A percentile compares a stretch with the other conserved stretches of the same genome.
phyloP scores from a whole-genome alignment of 495 filamentous ascomycete genomes.

The Hypomontagnella submonticulosa region DNA sequence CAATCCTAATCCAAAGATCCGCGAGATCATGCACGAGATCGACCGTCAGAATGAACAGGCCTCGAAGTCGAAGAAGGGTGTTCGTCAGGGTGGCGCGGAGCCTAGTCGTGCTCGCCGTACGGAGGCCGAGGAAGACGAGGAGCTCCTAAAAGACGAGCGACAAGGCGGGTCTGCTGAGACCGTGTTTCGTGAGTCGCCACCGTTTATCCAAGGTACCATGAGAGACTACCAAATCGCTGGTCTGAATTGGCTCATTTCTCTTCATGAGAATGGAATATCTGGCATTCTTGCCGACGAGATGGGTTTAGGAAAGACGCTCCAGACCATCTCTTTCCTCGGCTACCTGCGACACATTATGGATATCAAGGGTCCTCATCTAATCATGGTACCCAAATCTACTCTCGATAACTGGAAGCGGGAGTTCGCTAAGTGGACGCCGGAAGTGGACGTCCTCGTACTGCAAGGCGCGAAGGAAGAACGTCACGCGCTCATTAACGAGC shows the following conservation, averaged over 20 bases:
- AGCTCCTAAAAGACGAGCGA: constrained; percentile 91
- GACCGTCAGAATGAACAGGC: constrained; percentile 89
- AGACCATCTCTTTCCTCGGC: constrained; percentile 94
- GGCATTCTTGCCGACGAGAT: constrained; percentile 98
- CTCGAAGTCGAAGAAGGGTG: constrained; percentile 71
- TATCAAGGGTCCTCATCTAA: constrained; percentile 91
- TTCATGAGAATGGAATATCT: constrained; percentile 98
- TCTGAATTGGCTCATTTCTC: constrained; percentile 96
- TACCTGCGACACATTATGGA: constrained; percentile 90
- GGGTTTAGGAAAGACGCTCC: constrained; percentile 96
- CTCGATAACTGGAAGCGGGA: constrained; percentile 99
- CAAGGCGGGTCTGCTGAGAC: constrained; percentile 85
- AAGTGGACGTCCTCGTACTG: constrained; percentile 91
- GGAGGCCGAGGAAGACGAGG: constrained; percentile 97
- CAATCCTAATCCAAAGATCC: constrained; percentile 90
- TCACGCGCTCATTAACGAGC: constrained; percentile 86
- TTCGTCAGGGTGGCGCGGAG: constrained; percentile 85
- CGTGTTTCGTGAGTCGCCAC: constrained; percentile 90
- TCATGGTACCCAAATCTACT: constrained; percentile 96
- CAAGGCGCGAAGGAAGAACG: constrained; percentile 97
- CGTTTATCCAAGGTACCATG: constrained; percentile 89
- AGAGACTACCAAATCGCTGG: constrained; percentile 96
- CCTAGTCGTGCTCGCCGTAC: constrained; percentile 84
- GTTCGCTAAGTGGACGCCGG: constrained; percentile 92
- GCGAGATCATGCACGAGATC: constrained; percentile 91